These are phyloP conservation scores for Aspergillus awamori DNA, from an alignment of 2,329 filamentous ascomycete genomes.

Conservation along the genomic window DNA sequence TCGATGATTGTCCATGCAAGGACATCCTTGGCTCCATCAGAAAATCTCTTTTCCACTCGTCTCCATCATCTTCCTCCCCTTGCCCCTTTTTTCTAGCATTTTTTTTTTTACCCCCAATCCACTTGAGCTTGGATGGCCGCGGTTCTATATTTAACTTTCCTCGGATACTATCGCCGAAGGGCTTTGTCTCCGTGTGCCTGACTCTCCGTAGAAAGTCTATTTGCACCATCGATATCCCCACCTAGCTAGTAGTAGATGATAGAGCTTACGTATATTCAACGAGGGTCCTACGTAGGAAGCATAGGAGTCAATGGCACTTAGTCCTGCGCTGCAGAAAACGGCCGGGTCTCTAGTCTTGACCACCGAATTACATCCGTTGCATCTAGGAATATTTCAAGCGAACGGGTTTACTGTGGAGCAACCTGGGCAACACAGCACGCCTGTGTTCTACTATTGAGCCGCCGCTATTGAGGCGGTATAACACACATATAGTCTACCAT, in stretches of 20 bases:
- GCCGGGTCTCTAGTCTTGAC: too few relatives aligned
- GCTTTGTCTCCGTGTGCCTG: neutral
- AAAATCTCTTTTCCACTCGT: neutral
- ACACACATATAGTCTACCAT: too few relatives aligned
- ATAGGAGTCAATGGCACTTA: too few relatives aligned
- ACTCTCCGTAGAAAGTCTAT: neutral
- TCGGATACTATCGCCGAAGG: neutral
- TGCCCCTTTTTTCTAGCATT: neutral
- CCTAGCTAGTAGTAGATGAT: neutral
- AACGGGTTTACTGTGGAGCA: too few relatives aligned
- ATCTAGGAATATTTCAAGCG: too few relatives aligned
- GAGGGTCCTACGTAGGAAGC: neutral
- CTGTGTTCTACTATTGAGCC: too few relatives aligned
- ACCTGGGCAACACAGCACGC: too few relatives aligned
- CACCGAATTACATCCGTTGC: too few relatives aligned
- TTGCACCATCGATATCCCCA: neutral
- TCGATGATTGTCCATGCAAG: neutral
- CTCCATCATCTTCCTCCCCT: neutral
- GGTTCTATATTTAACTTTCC: neutral
- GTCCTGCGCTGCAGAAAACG: too few relatives aligned
- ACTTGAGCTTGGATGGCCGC: neutral
- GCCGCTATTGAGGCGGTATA: too few relatives aligned
- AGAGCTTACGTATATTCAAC: neutral
- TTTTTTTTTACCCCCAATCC: neutral
- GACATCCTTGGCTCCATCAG: neutral